Evolutionary conservation across 768 basidiomycete species (phyloP), one percentile per base, ranked within the genome.

Genomic region (Pluteus cervinus): DNA sequence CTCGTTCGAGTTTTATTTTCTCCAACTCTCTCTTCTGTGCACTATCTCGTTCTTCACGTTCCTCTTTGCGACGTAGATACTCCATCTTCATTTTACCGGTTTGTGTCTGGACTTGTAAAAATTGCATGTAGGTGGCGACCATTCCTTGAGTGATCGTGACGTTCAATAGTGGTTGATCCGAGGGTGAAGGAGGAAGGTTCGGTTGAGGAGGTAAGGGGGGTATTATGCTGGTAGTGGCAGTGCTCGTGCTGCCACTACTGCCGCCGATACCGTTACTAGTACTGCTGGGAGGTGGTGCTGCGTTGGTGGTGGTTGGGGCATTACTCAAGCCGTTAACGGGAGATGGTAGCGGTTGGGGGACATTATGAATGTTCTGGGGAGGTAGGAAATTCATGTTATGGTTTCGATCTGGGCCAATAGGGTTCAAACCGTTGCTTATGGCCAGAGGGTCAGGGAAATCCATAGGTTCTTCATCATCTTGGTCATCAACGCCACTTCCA

Each of bases 11-110:
- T 41, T 71, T 69, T 37, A 69, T 40, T 18, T 71, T 66, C 48
- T 80, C 77, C 26, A 69, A 41, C 42, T 81, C 78, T 40, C 66
- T 63, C 24, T 77, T 65, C 44, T 65, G 52, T 0, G 46, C 42
- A 35, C 72, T 72, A 43, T 81, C 79, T 47, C 66, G 70, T 45
- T 78, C 76, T 48, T 83, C 80, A n/a, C 82, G 63, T 45, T 82
- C 81, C 43, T 86, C 82, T 14, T 76, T 66, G 43, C 79, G 61
- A 39, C 75, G 71, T 51, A 85, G 48, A 46, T 79, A 79, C 40
- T 86, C 85, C 29, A 84, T 65, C 51, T 81, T 81, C 60, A 76
- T 68, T 56, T 80, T 79, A 43, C 72, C 73, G 24, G 81, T 75
- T 47, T 85, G 81, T 16, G 71, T 73, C 50, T 86, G 85, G 28